Conservation (phyloP, 2,329 filamentous ascomycete species). For the Aspergillus sclerotialis region DNA sequence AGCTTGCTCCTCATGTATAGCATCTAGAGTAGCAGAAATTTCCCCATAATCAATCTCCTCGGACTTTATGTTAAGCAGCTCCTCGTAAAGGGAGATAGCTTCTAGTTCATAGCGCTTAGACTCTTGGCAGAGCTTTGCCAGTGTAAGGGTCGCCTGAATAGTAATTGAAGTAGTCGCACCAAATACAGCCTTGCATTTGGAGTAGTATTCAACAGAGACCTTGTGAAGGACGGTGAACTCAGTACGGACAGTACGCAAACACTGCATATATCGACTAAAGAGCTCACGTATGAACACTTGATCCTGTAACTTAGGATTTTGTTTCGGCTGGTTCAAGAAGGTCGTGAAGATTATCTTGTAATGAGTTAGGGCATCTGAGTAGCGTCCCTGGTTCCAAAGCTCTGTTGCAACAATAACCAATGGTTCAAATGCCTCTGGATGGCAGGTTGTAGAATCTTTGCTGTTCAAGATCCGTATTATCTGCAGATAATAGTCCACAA, state of each 20-base stretch:
- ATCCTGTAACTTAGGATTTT: slow-evolving; percentile 25
- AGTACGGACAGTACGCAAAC: slow-evolving; percentile 26
- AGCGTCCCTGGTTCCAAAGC: slow-evolving; percentile 31
- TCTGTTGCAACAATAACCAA: slow-evolving; percentile 31
- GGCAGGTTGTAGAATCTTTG: slow-evolving; percentile 23
- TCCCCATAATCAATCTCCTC: slow-evolving; percentile 26
- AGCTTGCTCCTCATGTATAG: slow-evolving; percentile 32
- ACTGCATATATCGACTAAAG: slow-evolving; percentile 29
- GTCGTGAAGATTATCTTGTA: background rate
- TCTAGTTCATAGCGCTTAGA: slow-evolving; percentile 29
- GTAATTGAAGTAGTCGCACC: slow-evolving; percentile 29
- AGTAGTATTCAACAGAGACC: slow-evolving; percentile 26
- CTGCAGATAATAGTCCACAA: slow-evolving; percentile 32
- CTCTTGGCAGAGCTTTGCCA: slow-evolving; percentile 33
- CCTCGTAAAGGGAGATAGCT: slow-evolving; percentile 31
- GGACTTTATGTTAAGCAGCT: slow-evolving; percentile 26
- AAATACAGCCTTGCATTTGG: slow-evolving; percentile 28
- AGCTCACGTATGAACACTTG: slow-evolving; percentile 24
- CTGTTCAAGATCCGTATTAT: slow-evolving; percentile 35
- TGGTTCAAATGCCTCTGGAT: slow-evolving; percentile 33
- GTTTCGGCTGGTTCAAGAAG: background rate
- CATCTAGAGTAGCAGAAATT: slow-evolving; percentile 27
- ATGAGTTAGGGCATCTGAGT: slow-evolving; percentile 26
- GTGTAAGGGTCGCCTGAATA: slow-evolving; percentile 26
- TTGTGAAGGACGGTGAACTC: slow-evolving; percentile 27